Evolutionary conservation across 306 rosid genomes (phyloP).

Genomic region (Lathyrus sativus): DNA sequence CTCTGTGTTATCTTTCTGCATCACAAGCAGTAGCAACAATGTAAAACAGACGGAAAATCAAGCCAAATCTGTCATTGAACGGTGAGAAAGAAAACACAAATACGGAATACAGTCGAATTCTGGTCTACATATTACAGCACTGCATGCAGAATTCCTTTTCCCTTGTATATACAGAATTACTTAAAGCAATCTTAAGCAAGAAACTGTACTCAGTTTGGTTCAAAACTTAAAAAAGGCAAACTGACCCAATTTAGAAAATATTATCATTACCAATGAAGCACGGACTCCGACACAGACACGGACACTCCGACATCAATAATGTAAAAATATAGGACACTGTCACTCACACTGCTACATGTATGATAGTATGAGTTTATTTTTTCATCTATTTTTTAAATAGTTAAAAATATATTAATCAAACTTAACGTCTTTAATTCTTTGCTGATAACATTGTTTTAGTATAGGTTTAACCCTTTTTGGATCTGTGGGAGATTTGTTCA

Average conservation of each 20-base stretch:
- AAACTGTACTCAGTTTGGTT: slow-evolving; percentile 3
- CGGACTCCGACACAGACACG: too few relatives aligned
- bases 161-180: background rate
- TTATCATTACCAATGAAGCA: background rate
- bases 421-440: too few relatives aligned
- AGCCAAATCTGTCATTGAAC: background rate
- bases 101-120: background rate
- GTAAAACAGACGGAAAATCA: slow-evolving; percentile 21
- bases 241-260: background rate
- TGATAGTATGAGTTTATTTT: too few relatives aligned
- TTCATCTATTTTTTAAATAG: too few relatives aligned
- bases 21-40: slow-evolving; percentile 22
- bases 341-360: too few relatives aligned
- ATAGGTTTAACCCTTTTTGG: too few relatives aligned
- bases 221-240: background rate
- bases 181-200: slow-evolving; percentile 18
- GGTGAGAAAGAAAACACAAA: background rate
- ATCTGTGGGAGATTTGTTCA: too few relatives aligned
- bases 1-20: slow-evolving; percentile 49
- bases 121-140: background rate
- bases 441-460: too few relatives aligned
- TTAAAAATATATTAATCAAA: too few relatives aligned
- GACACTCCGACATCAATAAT: too few relatives aligned
- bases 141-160: background rate
- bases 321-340: too few relatives aligned